Evolutionary conservation across 345 rosid species (phyloP), one percentile per base, ranked within the genome.

Genomic region (Pseudoturritis turrita): DNA sequence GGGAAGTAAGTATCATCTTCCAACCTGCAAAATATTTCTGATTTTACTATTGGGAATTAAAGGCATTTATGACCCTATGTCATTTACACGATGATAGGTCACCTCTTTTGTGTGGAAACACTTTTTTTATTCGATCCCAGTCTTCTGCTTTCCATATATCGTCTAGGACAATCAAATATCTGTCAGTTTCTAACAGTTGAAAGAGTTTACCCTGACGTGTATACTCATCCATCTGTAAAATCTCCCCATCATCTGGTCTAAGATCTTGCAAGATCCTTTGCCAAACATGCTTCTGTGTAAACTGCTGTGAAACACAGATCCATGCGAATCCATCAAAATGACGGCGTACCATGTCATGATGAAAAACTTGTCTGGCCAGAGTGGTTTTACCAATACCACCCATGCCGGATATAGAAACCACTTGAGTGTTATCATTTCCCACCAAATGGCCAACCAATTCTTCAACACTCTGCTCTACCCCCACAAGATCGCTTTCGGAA

Each of bases 361-460:
- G 43, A 19, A 72, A 36, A 0, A 84, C 39, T 33, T 75, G 72
- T 43, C 15, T 80, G 1, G 86, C 84, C 0, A 85, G 68, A 9
- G 88, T 41, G 4, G 86, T 85, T 63, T 80, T 84, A 3, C 86
- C 86, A n/a, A 80, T 65, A 11, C 88, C 88, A 0, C 86, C 83
- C 86, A 82, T 82, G 6, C 88, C 86, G 5, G 73, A 74, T 2
- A 82, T 75, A 0, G 78, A 62, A n/a, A 82, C 74, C 29, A 70
- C 63, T 12, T 47, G 43, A 13, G 19, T 31, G 1, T 73, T 40
- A 4, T 36, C 65, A 17, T 22, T 52, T 6, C 0, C 41, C 17
- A 77, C 50, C 39, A 82, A 31, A 19, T 73, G 17, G 5, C 45
- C 39, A 25, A 77, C 79, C 46, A 85, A 21, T 1, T 15, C 56